Percentiles rank a stretch among this genome's conserved stretches.
Conservation (phyloP, 1,139 yeast species). For the Hemisphaericaspora xylofermentans region DNA sequence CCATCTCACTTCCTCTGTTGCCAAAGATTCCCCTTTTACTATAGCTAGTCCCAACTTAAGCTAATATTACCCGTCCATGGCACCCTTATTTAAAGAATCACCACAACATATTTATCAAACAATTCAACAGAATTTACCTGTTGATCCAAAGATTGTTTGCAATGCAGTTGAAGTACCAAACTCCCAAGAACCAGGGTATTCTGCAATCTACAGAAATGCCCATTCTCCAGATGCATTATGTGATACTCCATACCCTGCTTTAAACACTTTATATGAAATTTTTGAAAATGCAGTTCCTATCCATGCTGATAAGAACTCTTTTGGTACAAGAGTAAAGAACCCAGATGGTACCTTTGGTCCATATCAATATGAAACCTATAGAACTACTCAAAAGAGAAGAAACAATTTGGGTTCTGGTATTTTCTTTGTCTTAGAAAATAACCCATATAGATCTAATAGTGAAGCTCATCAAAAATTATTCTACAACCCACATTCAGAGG, state of each 20-base stretch:
- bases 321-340: constrained; percentile 49
- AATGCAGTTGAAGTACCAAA: constrained; percentile 43
- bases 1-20: no score
- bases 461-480: constrained; percentile 27
- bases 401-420: constrained; percentile 65
- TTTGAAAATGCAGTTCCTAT: constrained; percentile 42
- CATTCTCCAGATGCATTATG: constrained; percentile 39
- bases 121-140: constrained; percentile 9
- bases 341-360: constrained; percentile 43
- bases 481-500: constrained; percentile 22
- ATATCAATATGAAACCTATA: constrained; percentile 52
- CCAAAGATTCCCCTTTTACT: neutral
- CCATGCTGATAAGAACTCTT: constrained; percentile 40
- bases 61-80: no score
- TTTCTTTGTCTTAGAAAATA: constrained; percentile 48
- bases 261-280: constrained; percentile 50
- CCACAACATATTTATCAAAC: constrained; percentile 11
- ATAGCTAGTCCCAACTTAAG: neutral
- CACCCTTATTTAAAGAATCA: constrained; percentile 12
- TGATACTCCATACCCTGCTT: constrained; percentile 45
- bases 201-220: constrained; percentile 54
- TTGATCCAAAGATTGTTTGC: constrained; percentile 7
- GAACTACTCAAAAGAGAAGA: constrained; percentile 40
- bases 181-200: constrained; percentile 47
- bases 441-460: constrained; percentile 34